Evolutionary conservation across 208 protist genomes (phyloP).

Genomic region (Naegleria fowleri): DNA sequence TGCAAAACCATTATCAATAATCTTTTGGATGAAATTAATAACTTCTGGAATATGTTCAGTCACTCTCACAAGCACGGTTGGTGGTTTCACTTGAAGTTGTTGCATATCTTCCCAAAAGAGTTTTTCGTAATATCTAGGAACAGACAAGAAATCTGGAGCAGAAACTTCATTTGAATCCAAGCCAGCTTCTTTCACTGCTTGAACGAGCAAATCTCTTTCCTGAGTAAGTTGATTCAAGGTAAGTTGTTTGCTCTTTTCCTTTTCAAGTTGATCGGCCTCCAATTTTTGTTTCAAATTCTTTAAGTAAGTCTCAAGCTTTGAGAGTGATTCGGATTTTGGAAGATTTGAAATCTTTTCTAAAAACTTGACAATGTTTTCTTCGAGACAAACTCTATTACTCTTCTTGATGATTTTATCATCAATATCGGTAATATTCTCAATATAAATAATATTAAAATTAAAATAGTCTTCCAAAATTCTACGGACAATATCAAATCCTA

Average conservation of each 20-base stretch:
- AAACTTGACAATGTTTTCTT: neutral
- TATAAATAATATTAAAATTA: constrained; percentile 73
- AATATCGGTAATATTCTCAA: constrained; percentile 98
- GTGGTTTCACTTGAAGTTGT: constrained; percentile 69
- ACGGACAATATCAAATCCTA: constrained; percentile 94
- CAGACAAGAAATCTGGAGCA: constrained; percentile 73
- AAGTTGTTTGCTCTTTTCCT: neutral
- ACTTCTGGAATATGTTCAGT: constrained; percentile 95
- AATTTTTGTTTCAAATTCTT: neutral
- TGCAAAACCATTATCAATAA: constrained; percentile 90
- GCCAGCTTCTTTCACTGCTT: constrained; percentile 52
- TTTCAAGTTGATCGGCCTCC: neutral
- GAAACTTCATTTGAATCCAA: constrained; percentile 60
- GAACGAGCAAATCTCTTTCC: neutral
- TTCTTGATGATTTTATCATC: constrained; percentile 98
- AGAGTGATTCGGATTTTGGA: neutral
- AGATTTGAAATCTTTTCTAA: neutral
- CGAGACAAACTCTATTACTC: constrained; percentile 42
- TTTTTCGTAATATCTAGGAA: constrained; percentile 73
- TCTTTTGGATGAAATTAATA: constrained; percentile 79
- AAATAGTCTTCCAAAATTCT: constrained; percentile 95
- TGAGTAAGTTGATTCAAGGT: neutral
- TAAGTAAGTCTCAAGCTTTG: neutral
- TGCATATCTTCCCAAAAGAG: constrained; percentile 86
- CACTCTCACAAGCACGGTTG: constrained; percentile 86